Conservation (phyloP, 78 protist species). For the Dictyostelium citrinum region DNA sequence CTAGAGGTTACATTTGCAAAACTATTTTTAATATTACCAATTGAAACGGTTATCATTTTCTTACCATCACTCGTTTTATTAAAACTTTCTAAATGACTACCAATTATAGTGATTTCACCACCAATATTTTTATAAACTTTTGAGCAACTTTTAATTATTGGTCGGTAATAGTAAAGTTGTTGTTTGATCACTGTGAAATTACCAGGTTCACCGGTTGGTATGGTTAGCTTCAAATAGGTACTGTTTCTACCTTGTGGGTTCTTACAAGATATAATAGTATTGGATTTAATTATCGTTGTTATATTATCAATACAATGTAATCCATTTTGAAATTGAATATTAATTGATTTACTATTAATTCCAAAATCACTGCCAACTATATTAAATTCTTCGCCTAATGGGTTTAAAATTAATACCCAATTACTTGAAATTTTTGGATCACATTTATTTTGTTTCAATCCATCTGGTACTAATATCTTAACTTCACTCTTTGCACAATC, state of each 20-base stretch:
- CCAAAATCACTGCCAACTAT: constrained; percentile 23
- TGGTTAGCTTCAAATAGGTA: background rate
- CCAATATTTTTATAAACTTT: background rate
- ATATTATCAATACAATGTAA: background rate
- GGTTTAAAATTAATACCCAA: background rate
- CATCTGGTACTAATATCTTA: background rate
- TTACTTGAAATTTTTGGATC: background rate
- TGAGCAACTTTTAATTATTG: background rate
- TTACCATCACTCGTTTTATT: background rate
- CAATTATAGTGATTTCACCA: background rate
- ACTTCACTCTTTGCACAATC: background rate
- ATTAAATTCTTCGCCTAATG: background rate
- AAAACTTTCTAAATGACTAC: background rate
- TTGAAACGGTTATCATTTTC: background rate
- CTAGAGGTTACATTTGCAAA: background rate
- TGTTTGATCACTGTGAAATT: background rate
- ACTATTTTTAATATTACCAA: background rate
- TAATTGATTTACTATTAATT: background rate
- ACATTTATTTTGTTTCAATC: background rate
- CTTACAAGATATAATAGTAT: background rate
- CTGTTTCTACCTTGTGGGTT: background rate
- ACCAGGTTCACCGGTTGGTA: background rate
- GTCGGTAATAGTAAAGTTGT: background rate
- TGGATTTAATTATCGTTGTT: background rate
- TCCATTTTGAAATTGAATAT: background rate